These are phyloP conservation scores for Dothidotthia symphoricarpi DNA, from an alignment of 2,329 filamentous ascomycete species.

Conservation along the genomic window DNA sequence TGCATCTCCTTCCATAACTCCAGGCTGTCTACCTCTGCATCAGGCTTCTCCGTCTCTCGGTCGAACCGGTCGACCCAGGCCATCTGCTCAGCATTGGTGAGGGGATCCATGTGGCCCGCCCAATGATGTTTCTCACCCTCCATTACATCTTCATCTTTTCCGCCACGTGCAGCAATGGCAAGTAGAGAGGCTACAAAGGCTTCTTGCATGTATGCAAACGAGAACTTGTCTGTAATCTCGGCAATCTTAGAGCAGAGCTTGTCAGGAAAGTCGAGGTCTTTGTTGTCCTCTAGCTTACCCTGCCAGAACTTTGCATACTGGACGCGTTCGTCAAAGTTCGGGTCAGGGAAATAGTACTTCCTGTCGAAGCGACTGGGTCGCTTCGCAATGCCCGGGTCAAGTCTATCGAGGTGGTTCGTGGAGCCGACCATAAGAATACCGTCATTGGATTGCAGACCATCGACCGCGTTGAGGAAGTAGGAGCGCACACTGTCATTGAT, in stretches of 20 bases:
- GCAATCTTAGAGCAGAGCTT: conserved; percentile 42
- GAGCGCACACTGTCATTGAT: conserved; percentile 60
- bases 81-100: too few relatives aligned
- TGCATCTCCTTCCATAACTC: conserved; percentile 45
- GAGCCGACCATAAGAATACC: conserved; percentile 69
- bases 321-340: conserved; percentile 40
- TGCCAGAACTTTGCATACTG: conserved; percentile 50
- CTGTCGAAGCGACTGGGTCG: conserved; percentile 49
- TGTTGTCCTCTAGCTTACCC: conserved; percentile 39
- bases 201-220: conserved; percentile 50
- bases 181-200: conserved; percentile 45
- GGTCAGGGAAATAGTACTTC: conserved; percentile 49
- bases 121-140: conserved; percentile 16
- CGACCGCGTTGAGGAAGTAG: conserved; percentile 72
- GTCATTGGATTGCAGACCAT: conserved; percentile 67
- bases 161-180: conserved; percentile 32
- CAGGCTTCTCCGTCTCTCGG: conserved; percentile 9
- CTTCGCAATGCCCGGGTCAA: conserved; percentile 62
- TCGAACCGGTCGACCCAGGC: conserved; percentile 5
- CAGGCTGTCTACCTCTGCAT: conserved; percentile 38
- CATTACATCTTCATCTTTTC: conserved; percentile 10
- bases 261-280: conserved; percentile 44
- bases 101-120: conserved; percentile 31
- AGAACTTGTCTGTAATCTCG: conserved; percentile 46
- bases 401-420: conserved; percentile 63